These are phyloP conservation scores for Ampelomyces quisqualis DNA, from an alignment of 2,329 filamentous ascomycete genomes.

Conservation along the genomic window DNA sequence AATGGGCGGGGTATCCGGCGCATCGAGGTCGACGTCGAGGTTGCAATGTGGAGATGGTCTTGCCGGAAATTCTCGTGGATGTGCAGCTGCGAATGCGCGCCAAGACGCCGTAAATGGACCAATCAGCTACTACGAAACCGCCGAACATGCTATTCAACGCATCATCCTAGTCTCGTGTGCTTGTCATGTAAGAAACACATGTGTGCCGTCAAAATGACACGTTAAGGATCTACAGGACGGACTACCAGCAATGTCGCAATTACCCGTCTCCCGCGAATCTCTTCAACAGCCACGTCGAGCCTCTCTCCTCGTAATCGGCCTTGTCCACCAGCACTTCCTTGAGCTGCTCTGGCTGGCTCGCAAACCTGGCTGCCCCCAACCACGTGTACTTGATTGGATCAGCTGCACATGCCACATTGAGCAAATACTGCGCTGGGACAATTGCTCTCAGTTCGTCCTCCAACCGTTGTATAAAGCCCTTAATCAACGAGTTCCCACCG, in stretches of 20 bases:
- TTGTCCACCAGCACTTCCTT: constrained; percentile 74
- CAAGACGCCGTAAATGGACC: constrained; percentile 20
- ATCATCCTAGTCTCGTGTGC: not conserved
- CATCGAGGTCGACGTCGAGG: constrained; percentile 36
- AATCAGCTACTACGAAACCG: constrained; percentile 23
- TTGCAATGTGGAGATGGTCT: constrained; percentile 20
- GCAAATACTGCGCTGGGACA: constrained; percentile 33
- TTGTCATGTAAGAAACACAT: too few relatives aligned
- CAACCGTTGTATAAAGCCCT: constrained; percentile 78
- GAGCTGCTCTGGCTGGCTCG: constrained; percentile 64
- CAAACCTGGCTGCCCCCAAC: constrained; percentile 79
- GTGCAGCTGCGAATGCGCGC: constrained; percentile 6
- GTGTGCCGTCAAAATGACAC: too few relatives aligned
- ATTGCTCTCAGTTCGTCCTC: constrained; percentile 68
- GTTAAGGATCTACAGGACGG: too few relatives aligned
- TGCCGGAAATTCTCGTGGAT: constrained; percentile 16
- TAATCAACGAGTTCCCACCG: constrained; percentile 78
- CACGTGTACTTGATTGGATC: constrained; percentile 83
- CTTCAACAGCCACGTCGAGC: constrained; percentile 68
- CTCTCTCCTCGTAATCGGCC: constrained; percentile 87
- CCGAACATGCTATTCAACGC: constrained; percentile 4
- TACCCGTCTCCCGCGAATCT: constrained; percentile 58
- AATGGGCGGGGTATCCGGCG: constrained; percentile 41
- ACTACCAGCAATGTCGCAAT: too few relatives aligned
- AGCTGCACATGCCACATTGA: constrained; percentile 55